These are phyloP conservation scores for Plasmopara halstedii DNA, from an alignment of 352 stramenopile species.

Conservation along the genomic window DNA sequence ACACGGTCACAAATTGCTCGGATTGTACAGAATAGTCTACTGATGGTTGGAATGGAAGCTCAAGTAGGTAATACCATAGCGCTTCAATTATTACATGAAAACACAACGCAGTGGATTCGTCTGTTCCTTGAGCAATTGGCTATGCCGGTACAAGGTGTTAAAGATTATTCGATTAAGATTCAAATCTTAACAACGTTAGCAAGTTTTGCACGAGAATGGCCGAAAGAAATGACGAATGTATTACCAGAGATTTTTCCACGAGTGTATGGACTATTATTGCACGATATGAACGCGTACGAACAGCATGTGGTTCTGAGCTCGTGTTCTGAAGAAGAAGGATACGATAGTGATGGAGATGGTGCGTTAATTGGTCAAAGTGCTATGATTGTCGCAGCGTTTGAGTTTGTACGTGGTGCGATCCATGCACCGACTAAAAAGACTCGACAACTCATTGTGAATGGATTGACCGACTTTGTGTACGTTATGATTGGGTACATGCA, in stretches of 20 bases:
- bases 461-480: constrained; percentile 61
- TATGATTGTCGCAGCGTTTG: constrained; percentile 60
- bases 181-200: constrained; percentile 62
- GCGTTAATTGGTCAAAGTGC: constrained; percentile 53
- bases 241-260: constrained; percentile 68
- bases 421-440: constrained; percentile 80
- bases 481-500: constrained; percentile 83
- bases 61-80: constrained; percentile 61
- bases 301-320: constrained; percentile 44
- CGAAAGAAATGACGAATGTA: constrained; percentile 68
- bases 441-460: constrained; percentile 39
- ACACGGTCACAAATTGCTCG: constrained; percentile 52
- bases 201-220: constrained; percentile 80
- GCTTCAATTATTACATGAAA: constrained; percentile 50
- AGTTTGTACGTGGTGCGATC: constrained; percentile 65
- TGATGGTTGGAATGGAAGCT: constrained; percentile 80
- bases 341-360: constrained; percentile 74
- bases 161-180: constrained; percentile 69
- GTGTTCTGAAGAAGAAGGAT: constrained; percentile 50
- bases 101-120: constrained; percentile 62
- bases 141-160: constrained; percentile 31
- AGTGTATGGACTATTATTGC: constrained; percentile 48
- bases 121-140: constrained; percentile 54
- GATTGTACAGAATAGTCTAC: constrained; percentile 69
- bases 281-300: constrained; percentile 42